A percentile compares a stretch with the other conserved stretches of the same genome.
phyloP scores from a whole-genome alignment of 306 rosid species.

The Cucumis hystrix region DNA sequence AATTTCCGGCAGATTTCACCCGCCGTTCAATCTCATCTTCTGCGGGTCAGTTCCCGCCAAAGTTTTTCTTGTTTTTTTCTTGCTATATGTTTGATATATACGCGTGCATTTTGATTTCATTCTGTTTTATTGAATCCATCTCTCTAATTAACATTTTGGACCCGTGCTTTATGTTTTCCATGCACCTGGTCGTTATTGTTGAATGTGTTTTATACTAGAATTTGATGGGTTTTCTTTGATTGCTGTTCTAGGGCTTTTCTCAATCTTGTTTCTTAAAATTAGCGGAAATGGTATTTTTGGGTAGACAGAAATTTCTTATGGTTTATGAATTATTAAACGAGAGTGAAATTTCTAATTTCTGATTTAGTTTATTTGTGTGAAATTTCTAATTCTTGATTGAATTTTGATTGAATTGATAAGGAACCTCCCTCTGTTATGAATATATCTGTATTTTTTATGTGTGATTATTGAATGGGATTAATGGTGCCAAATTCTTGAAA shows the following conservation, averaged over 20 bases:
- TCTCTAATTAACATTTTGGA: not conserved
- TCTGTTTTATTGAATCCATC: not conserved
- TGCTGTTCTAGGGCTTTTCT: not conserved
- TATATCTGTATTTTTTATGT: not conserved
- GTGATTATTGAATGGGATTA: not conserved
- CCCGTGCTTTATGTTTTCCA: not conserved
- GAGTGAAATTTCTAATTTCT: not conserved
- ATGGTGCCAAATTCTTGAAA: not conserved
- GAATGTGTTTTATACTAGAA: not conserved
- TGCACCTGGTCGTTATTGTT: not conserved
- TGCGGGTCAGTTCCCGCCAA: conserved; percentile 19
- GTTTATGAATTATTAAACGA: not conserved
- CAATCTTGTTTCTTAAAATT: not conserved
- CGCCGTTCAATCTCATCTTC: conserved; percentile 60
- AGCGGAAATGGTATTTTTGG: not conserved
- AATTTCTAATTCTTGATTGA: not conserved
- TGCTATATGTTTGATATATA: not conserved
- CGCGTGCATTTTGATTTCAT: not conserved
- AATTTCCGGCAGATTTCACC: conserved; percentile 67
- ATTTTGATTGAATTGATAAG: not conserved
- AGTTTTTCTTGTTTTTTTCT: not conserved
- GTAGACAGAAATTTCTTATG: not conserved
- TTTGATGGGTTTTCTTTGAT: not conserved
- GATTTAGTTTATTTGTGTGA: not conserved
- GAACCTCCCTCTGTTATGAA: not conserved